A percentile compares a stretch with the other conserved stretches of the same genome.
phyloP scores from a whole-genome alignment of 2,329 filamentous ascomycete species.

The Beauveria caledonica region DNA sequence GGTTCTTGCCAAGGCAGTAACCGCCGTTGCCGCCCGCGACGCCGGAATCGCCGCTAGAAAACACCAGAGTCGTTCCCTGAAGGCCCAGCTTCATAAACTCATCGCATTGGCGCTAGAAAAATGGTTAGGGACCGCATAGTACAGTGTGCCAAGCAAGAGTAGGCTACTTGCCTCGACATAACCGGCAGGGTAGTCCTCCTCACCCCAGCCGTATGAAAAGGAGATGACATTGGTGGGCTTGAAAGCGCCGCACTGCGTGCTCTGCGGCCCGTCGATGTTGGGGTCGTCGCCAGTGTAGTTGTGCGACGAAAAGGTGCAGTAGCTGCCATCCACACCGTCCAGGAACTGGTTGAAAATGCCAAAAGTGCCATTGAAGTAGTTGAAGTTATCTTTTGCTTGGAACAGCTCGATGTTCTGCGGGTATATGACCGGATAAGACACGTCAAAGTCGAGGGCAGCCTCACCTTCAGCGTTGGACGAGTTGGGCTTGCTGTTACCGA shows the following conservation, averaged over 20 bases:
- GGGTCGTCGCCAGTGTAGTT: conserved; percentile 32
- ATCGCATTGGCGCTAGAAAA: conserved; percentile 27
- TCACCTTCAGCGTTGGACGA: conserved; percentile 25
- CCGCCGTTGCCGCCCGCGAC: conserved; percentile 20
- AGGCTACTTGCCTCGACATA: conserved; percentile 28
- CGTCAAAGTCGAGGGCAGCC: conserved; percentile 32
- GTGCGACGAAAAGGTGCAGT: conserved; percentile 40
- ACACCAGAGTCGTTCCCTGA: conserved; percentile 32
- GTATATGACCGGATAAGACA: too few relatives aligned
- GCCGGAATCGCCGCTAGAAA: conserved; percentile 32
- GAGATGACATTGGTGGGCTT: conserved; percentile 24
- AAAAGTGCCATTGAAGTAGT: not conserved
- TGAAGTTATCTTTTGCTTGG: conserved; percentile 14
- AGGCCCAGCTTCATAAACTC: conserved; percentile 39
- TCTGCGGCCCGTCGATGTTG: conserved; percentile 39
- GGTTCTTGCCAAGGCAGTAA: conserved; percentile 8
- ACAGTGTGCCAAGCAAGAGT: not conserved
- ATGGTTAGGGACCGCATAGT: not conserved
- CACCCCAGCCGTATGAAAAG: conserved; percentile 38
- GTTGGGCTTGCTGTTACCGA: conserved; percentile 15
- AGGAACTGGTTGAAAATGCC: conserved; percentile 38
- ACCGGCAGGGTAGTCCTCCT: conserved; percentile 30
- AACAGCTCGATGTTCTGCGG: too few relatives aligned
- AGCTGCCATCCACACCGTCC: conserved; percentile 44
- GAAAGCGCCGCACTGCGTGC: conserved; percentile 22